Evolutionary conservation across 2,329 filamentous ascomycete species (phyloP), one percentile per base, ranked within the genome.

Genomic region (Paraphaeosphaeria sporulosa): DNA sequence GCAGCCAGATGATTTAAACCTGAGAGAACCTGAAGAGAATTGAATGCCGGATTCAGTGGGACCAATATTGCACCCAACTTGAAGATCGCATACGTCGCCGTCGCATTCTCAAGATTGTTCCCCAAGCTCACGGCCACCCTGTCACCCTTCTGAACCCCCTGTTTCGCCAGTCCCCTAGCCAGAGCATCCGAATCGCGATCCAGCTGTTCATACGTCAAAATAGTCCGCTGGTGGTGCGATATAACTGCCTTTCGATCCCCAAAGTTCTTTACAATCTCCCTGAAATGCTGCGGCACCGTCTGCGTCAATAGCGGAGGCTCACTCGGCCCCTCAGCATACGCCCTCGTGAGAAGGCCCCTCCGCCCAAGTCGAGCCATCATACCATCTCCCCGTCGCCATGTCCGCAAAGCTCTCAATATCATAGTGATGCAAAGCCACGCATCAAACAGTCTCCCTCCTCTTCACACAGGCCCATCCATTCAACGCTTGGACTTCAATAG

Each of bases 41-140:
- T 96, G 82, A 98, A 98, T 1, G 88, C 90, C 21, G 94, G 94
- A 76, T 99, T 98, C 25, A 98, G 80, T 0, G 94, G 95, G n/a
- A 96, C 87, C 86, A 98, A 82, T 53, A 98, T 87, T 25, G 92
- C 94, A n/a, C 95, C 95, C 10, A 98, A 85, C 78, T 98, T 98
- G 82, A 94, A 97, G 57, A 95, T 78, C 0, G 94, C 94, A 78
- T 98, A 98, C 6, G 90, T 94, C 21, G 78, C 76, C 84, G 90
- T 89, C 3, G 92, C 92, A 75, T 92, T 94, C 77, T 97, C 93
- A 67, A 90, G 82, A 44, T 88, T 89, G 78, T 97, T 98, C 17
- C 94, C 94, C 54, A 97, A 81, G 61, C 90, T 94, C 27, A 97
- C 88, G 15, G 92, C 94, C 12, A 98, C 91, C 34, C 93, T 86